Evolutionary conservation across 1,284 basidiomycete genomes (phyloP).

Genomic region (Paramarasmius palmivorus): DNA sequence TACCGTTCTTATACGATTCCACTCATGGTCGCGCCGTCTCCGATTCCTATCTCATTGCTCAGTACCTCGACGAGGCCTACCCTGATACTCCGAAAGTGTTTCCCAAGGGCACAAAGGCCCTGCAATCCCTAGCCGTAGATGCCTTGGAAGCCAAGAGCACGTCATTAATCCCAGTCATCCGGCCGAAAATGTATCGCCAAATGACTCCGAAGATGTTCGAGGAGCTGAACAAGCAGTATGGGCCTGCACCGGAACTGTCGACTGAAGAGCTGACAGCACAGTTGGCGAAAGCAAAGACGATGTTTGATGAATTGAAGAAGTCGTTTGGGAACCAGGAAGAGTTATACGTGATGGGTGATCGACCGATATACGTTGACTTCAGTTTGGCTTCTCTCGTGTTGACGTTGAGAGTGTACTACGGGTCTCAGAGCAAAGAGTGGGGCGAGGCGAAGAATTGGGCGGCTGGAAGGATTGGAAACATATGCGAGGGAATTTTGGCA

Average conservation of each 20-base stretch:
- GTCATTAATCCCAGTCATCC: not conserved
- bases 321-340: conserved; percentile 21
- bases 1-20: conserved; percentile 18
- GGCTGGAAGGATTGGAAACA: conserved; percentile 16
- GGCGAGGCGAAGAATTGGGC: conserved; percentile 29
- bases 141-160: not conserved
- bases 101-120: not conserved
- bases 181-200: conserved; percentile 18
- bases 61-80: conserved; percentile 15
- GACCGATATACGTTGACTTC: conserved; percentile 31
- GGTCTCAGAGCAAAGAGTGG: conserved; percentile 24
- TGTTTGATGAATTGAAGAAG: conserved; percentile 11
- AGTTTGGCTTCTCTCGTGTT: conserved; percentile 27
- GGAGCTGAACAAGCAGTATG: conserved; percentile 30
- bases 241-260: conserved; percentile 8
- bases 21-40: conserved; percentile 9
- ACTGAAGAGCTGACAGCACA: not conserved
- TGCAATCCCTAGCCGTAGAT: not conserved
- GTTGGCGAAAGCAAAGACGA: not conserved
- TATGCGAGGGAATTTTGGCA: not conserved
- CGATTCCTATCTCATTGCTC: conserved; percentile 17
- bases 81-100: not conserved
- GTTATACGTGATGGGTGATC: conserved; percentile 26
- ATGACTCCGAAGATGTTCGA: conserved; percentile 19
- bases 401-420: conserved; percentile 24